Conservation (phyloP, 2,329 filamentous ascomycete genomes). For the Metarhizium robertsii region DNA sequence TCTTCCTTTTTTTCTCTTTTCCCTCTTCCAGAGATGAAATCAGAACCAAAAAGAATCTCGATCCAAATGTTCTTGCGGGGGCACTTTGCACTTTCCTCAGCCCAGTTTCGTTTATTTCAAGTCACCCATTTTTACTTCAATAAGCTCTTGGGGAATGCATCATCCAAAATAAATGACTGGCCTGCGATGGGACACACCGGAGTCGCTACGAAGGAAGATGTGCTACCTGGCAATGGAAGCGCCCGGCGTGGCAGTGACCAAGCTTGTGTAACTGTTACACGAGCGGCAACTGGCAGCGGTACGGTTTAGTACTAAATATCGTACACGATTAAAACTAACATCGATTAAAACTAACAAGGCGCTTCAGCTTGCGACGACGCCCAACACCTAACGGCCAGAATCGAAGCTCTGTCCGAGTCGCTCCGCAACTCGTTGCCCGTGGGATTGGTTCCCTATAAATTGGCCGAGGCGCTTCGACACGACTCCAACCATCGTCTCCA, state of each 20-base stretch:
- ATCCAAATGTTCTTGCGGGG: no score
- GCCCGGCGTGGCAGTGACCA: not conserved
- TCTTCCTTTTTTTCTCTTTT: no score
- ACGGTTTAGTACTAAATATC: not conserved
- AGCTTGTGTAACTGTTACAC: not conserved
- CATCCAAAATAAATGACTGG: no score
- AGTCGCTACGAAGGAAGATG: not conserved
- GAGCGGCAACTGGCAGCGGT: not conserved
- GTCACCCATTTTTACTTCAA: no score
- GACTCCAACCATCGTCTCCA: conserved; percentile 15
- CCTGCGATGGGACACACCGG: not conserved
- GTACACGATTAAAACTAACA: not conserved
- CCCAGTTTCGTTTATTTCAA: no score
- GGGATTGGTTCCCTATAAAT: conserved; percentile 12
- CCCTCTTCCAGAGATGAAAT: no score
- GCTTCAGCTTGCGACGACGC: not conserved
- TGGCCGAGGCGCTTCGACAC: conserved; percentile 13
- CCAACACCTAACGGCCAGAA: not conserved
- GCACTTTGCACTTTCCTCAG: no score
- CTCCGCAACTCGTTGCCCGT: conserved; percentile 11
- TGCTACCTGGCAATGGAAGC: not conserved
- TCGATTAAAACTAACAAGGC: not conserved
- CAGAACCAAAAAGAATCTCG: no score
- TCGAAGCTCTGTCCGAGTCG: conserved; percentile 7
- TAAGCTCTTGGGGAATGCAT: no score